Evolutionary conservation across 305 asterid genomes (phyloP).

Genomic region (Plantago coronopus): DNA sequence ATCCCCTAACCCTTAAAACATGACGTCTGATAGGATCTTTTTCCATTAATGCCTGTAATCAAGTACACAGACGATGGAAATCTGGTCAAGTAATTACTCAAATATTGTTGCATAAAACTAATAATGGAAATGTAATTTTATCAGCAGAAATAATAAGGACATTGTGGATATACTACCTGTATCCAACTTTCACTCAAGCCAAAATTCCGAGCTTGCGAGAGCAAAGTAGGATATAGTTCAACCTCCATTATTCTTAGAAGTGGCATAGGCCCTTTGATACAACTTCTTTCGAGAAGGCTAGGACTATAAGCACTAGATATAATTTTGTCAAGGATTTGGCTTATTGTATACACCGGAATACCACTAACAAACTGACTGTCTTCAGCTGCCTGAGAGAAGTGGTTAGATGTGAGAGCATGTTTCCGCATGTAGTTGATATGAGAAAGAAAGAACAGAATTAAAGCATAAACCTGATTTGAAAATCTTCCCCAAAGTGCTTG

Average conservation of each 20-base stretch:
- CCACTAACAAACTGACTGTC: conserved; percentile 93
- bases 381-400: conserved; percentile 67
- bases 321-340: conserved; percentile 72
- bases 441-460: conserved; percentile 22
- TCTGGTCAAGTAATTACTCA: background rate
- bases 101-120: background rate
- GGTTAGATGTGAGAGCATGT: conserved; percentile 25
- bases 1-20: conserved; percentile 86
- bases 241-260: conserved; percentile 74
- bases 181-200: conserved; percentile 91
- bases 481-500: conserved; percentile 95
- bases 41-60: conserved; percentile 67
- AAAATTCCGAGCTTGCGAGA: conserved; percentile 96
- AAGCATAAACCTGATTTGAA: conserved; percentile 73
- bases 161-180: conserved; percentile 44
- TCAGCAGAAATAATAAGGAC: conserved; percentile 6
- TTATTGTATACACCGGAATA: conserved; percentile 65
- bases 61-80: conserved; percentile 3
- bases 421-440: conserved; percentile 24
- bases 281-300: conserved; percentile 60
- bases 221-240: conserved; percentile 89
- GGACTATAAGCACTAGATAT: conserved; percentile 54
- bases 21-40: conserved; percentile 90
- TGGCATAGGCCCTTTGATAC: conserved; percentile 85
- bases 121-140: conserved; percentile 8